Conservation (phyloP, 2,329 filamentous ascomycete species). For the Mollisiaceae sp. region DNA sequence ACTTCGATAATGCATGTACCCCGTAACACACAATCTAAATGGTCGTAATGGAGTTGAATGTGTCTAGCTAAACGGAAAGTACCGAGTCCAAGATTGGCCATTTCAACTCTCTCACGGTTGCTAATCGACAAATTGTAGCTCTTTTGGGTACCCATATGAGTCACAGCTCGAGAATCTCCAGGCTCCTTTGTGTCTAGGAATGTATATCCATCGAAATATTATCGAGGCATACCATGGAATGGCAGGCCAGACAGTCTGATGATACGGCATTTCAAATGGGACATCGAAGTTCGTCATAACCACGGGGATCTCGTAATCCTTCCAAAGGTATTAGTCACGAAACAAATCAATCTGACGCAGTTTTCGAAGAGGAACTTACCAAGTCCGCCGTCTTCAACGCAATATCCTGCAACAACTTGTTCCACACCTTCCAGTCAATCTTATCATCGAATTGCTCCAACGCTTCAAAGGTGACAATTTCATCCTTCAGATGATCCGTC, state of each 20-base stretch:
- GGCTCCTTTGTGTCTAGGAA: conserved; percentile 45
- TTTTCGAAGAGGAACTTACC: conserved; percentile 15
- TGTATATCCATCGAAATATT: conserved; percentile 44
- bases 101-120: not conserved
- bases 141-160: conserved; percentile 41
- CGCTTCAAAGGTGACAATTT: conserved; percentile 46
- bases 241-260: conserved; percentile 36
- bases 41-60: not conserved
- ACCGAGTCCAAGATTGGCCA: not conserved
- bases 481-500: conserved; percentile 46
- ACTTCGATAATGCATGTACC: no score
- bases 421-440: conserved; percentile 45
- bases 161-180: conserved; percentile 46
- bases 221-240: conserved; percentile 38
- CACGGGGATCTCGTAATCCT: conserved; percentile 34
- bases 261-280: conserved; percentile 39
- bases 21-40: no score
- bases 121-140: conserved; percentile 45
- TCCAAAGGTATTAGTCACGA: not conserved
- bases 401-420: conserved; percentile 29
- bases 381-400: conserved; percentile 27
- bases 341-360: not conserved
- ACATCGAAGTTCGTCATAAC: conserved; percentile 31
- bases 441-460: conserved; percentile 45
- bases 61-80: not conserved